These are phyloP conservation scores for Naganishia onofrii DNA, from an alignment of 768 basidiomycete genomes.

Conservation along the genomic window DNA sequence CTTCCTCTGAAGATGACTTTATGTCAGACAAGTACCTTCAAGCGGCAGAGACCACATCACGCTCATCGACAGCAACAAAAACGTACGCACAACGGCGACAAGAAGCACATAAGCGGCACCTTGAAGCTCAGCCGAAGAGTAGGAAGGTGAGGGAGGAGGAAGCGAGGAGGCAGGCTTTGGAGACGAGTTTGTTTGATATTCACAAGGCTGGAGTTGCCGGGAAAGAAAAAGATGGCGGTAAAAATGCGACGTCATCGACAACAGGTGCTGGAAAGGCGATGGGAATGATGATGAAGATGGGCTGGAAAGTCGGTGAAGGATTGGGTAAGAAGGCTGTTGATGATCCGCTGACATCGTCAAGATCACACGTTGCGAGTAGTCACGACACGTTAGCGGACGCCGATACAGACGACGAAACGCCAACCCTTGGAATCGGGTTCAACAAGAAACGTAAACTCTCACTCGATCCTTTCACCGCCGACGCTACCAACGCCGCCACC, in stretches of 20 bases:
- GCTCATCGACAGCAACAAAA: background rate
- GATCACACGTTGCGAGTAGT: background rate
- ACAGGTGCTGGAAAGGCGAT: slow-evolving; percentile 41
- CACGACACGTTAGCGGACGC: slow-evolving; percentile 15
- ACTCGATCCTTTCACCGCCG: background rate
- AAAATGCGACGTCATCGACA: too few species aligned
- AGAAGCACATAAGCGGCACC: slow-evolving; percentile 25
- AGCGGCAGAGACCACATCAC: slow-evolving; percentile 28
- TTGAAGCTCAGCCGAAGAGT: slow-evolving; percentile 18
- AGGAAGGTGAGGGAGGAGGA: slow-evolving; percentile 40
- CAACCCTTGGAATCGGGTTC: slow-evolving; percentile 37
- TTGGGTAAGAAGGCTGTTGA: slow-evolving; percentile 40
- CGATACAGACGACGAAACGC: slow-evolving; percentile 30
- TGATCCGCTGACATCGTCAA: background rate
- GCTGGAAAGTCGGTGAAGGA: slow-evolving; percentile 50
- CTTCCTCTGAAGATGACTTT: slow-evolving; percentile 51
- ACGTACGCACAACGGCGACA: slow-evolving; percentile 35
- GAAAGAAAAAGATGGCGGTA: too few species aligned
- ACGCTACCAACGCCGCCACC: background rate
- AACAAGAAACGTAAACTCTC: slow-evolving; percentile 10
- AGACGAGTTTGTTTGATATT: slow-evolving; percentile 43
- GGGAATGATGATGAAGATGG: slow-evolving; percentile 52
- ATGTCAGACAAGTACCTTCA: slow-evolving; percentile 52
- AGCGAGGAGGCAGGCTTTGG: slow-evolving; percentile 41
- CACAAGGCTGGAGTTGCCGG: slow-evolving; percentile 1